Evolutionary conservation across 345 rosid genomes (phyloP).

Genomic region (Excoecaria cochinchinensis): DNA sequence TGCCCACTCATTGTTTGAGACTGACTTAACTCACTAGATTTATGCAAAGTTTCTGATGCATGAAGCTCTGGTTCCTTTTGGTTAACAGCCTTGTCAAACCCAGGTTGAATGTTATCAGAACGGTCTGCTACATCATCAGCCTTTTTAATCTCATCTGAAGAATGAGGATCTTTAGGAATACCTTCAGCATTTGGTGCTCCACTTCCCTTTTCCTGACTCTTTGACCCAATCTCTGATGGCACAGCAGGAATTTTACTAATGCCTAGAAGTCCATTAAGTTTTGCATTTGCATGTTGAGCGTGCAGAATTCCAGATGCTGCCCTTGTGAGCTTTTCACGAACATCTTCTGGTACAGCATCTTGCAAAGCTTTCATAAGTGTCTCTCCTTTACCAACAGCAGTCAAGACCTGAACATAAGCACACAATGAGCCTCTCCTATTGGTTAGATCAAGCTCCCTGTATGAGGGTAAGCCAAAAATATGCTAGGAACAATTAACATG

Average conservation of each 20-base stretch:
- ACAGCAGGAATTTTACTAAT: conserved; percentile 40
- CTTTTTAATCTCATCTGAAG: conserved; percentile 42
- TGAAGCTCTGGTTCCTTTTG: conserved; percentile 37
- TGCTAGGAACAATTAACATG: conserved; percentile 1
- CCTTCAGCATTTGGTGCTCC: conserved; percentile 37
- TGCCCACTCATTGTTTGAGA: conserved; percentile 30
- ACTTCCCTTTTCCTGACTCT: conserved; percentile 36
- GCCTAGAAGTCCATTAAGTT: conserved; percentile 43
- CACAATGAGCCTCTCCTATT: conserved; percentile 19
- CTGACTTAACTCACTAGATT: conserved; percentile 37
- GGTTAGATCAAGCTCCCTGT: conserved; percentile 19
- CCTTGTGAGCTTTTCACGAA: conserved; percentile 71
- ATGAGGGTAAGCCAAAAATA: not conserved
- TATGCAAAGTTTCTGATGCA: conserved; percentile 39
- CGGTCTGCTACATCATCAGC: conserved; percentile 39
- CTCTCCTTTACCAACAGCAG: conserved; percentile 88
- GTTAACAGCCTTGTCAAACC: conserved; percentile 35
- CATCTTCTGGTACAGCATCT: conserved; percentile 95
- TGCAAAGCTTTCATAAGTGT: conserved; percentile 76
- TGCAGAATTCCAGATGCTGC: conserved; percentile 63
- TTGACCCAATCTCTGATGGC: conserved; percentile 36
- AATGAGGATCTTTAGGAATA: conserved; percentile 33
- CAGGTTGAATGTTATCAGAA: conserved; percentile 30
- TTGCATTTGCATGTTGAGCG: conserved; percentile 50
- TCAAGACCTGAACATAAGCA: conserved; percentile 62